A percentile compares a stretch with the other conserved stretches of the same genome.
Evolutionary conservation across 805 yeast species (phyloP).

Genomic region (Pichia deserticola): DNA sequence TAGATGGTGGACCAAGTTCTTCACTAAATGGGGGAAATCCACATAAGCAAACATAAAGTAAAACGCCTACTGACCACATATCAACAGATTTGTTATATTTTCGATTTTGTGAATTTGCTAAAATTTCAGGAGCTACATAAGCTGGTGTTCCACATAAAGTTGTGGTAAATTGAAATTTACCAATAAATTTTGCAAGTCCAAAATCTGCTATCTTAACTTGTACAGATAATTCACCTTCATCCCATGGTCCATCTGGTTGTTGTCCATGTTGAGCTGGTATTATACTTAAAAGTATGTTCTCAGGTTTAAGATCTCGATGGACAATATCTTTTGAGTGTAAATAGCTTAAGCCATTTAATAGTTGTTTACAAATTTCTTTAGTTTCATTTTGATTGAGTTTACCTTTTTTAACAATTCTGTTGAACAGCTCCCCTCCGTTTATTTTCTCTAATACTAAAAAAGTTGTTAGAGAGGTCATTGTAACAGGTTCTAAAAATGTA

Average conservation of each 20-base stretch:
- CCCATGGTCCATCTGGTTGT: constrained; percentile 40
- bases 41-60: constrained; percentile 69
- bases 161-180: constrained; percentile 65
- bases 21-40: constrained; percentile 86
- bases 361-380: constrained; percentile 45
- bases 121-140: constrained; percentile 77
- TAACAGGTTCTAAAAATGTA: constrained; percentile 44
- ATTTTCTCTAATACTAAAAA: constrained; percentile 67
- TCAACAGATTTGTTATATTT: constrained; percentile 67
- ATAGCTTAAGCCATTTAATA: constrained; percentile 63
- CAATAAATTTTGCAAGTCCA: constrained; percentile 65
- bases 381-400: constrained; percentile 57
- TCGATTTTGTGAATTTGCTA: constrained; percentile 41
- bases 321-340: constrained; percentile 89
- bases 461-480: constrained; percentile 39
- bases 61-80: constrained; percentile 77
- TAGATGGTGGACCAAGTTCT: constrained; percentile 69
- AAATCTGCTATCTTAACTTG: constrained; percentile 75
- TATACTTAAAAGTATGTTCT: constrained; percentile 63
- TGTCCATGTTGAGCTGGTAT: constrained; percentile 21
- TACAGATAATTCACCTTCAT: constrained; percentile 50
- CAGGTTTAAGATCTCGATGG: constrained; percentile 93
- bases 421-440: constrained; percentile 69
- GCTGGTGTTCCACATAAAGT: constrained; percentile 85
- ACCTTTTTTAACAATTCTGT: constrained; percentile 60